Conservation (phyloP, 1,284 basidiomycete genomes). For the Tilletiaria anomala region DNA sequence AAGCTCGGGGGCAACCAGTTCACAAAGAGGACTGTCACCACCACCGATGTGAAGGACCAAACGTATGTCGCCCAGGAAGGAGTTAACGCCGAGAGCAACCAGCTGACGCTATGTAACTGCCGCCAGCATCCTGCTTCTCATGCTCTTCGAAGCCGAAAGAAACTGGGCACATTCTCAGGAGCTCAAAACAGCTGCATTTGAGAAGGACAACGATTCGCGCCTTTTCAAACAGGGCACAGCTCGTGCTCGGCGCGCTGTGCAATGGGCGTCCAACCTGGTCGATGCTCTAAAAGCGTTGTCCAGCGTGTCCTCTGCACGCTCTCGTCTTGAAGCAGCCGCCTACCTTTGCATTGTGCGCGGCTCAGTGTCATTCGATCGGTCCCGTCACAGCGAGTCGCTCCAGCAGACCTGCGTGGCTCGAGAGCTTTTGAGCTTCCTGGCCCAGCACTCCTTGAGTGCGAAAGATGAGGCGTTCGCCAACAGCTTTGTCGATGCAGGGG, state of each 20-base stretch:
- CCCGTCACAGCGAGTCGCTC: conserved; percentile 54
- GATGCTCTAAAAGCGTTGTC: conserved; percentile 46
- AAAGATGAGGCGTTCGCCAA: conserved; percentile 76
- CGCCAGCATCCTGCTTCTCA: conserved; percentile 51
- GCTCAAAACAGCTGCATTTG: conserved; percentile 49
- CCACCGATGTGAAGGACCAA: background rate
- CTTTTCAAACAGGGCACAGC: conserved; percentile 61
- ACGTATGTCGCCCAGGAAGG: too few species aligned
- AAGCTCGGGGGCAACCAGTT: background rate
- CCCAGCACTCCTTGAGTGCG: conserved; percentile 56
- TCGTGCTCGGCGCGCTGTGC: conserved; percentile 68
- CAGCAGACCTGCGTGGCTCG: conserved; percentile 64
- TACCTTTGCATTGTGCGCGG: conserved; percentile 54
- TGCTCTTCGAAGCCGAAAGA: conserved; percentile 75
- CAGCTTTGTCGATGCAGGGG: conserved; percentile 69
- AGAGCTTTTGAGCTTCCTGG: conserved; percentile 58
- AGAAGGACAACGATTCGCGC: conserved; percentile 47
- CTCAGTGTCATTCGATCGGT: conserved; percentile 45
- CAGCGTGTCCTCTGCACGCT: conserved; percentile 7
- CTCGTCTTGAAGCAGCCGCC: conserved; percentile 34
- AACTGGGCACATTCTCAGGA: conserved; percentile 84
- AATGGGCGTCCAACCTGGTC: conserved; percentile 64
- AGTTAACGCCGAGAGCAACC: too few species aligned
- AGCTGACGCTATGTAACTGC: too few species aligned
- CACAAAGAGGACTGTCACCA: background rate